Evolutionary conservation across 768 basidiomycete genomes (phyloP), one percentile per base, ranked within the genome.

Genomic region (Multifurca ochricompacta): DNA sequence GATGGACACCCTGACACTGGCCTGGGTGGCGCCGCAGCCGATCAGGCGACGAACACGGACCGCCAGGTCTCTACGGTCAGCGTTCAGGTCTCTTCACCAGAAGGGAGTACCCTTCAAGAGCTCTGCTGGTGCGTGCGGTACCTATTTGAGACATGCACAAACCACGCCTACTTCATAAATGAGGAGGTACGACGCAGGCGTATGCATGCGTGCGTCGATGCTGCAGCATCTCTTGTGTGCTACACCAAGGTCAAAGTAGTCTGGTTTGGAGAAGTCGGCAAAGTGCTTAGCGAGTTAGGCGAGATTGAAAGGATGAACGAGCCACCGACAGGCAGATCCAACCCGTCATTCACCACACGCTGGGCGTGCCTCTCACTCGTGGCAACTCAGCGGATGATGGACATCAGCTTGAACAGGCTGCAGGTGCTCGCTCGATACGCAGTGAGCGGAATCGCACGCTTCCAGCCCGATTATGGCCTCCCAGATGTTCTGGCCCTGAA

Each of bases 141-240:
- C 5, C 39, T 59, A 30, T 37, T 51, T 9, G 48, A 55, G 44
- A 50, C 21, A 9, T 47, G 53, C 53, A 34, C n/a, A 18, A 30
- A 54, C 11, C 30, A 23, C 23, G 25, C 36, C 8, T 23, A 41
- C 14, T 49, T 55, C 3, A 7, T 7, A 13, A 49, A 34, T 25
- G 45, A 59, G 6, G 45, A 54, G 2, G 31, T 21, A 4, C 36
- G 48, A 13, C 53, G 53, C 7, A 54, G 23, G 31, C 58, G 58
- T 9, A 39, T 32, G 13, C 53, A 44, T 3, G 58, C 43, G n/a
- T 54, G 53, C 28, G 19, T 54, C 28, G 46, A 54, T n/a, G 46
- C 53, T 1, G 46, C 46, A 25, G 36, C 47, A 6, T 47, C 53
- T 11, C 53, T 54, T 31, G 37, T 48, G n/a, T 31, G 47, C 11